Percentiles rank a stretch among this genome's conserved stretches.
These are phyloP conservation scores for Lasiodiplodia sp. DNA, from an alignment of 2,329 filamentous ascomycete species.

Conservation along the genomic window DNA sequence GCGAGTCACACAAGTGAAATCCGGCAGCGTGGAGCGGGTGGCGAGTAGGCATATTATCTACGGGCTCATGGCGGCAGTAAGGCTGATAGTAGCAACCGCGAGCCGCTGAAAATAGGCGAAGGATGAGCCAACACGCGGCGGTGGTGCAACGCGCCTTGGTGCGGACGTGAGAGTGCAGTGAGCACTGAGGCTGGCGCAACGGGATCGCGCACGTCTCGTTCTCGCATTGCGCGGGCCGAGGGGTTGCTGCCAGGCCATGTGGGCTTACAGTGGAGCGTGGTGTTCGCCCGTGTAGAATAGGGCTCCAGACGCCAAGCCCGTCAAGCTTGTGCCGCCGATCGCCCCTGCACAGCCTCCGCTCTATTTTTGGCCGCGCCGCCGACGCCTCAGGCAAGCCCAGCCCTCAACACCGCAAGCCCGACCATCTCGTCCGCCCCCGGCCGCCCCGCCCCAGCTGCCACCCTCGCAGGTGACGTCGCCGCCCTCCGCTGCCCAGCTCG, in stretches of 20 bases:
- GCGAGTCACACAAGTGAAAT: constrained; percentile 24
- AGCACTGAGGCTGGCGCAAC: background rate
- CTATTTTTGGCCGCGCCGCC: background rate
- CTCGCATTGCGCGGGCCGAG: constrained; percentile 6
- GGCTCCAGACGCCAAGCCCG: constrained; percentile 8
- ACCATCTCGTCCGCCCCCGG: background rate
- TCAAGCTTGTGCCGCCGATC: constrained; percentile 8
- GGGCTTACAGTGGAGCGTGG: constrained; percentile 7
- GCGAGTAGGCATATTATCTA: constrained; percentile 1
- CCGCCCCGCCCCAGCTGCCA: background rate
- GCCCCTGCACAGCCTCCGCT: constrained; percentile 24
- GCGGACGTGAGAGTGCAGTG: constrained; percentile 13
- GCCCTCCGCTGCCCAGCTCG: background rate
- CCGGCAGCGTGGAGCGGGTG: constrained; percentile 10
- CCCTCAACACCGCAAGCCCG: background rate
- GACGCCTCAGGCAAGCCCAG: constrained; percentile 1
- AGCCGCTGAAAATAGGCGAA: constrained; percentile 5
- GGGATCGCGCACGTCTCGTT: background rate
- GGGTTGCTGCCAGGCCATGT: background rate
- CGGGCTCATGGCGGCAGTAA: constrained; percentile 3
- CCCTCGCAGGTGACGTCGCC: constrained; percentile 1
- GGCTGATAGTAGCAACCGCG: constrained; percentile 14
- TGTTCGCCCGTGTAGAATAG: constrained; percentile 1
- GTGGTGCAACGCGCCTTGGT: constrained; percentile 13
- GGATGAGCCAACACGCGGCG: constrained; percentile 26